Evolutionary conservation across 805 yeast species (phyloP).

Genomic region (Kluyveromyces nonfermentans): DNA sequence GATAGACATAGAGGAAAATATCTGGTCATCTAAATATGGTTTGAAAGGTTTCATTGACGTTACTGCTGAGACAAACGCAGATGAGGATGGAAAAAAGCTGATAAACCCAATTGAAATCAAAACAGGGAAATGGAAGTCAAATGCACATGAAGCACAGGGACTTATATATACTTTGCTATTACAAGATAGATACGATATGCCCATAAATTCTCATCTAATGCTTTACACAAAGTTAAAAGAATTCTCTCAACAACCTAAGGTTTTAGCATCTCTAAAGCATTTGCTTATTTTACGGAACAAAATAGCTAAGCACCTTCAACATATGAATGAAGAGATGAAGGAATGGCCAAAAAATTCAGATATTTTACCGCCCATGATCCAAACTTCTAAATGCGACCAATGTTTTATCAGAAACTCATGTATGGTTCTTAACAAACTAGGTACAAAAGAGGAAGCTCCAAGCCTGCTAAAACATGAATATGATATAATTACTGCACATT

Average conservation of each 20-base stretch:
- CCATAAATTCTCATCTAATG: conserved; percentile 53
- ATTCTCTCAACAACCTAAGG: conserved; percentile 45
- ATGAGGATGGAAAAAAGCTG: conserved; percentile 34
- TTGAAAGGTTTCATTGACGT: conserved; percentile 85
- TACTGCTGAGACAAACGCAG: conserved; percentile 54
- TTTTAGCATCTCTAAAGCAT: conserved; percentile 49
- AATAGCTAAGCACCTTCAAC: conserved; percentile 49
- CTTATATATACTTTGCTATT: conserved; percentile 70
- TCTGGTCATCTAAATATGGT: conserved; percentile 89
- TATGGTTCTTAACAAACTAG: conserved; percentile 52
- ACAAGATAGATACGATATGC: conserved; percentile 68
- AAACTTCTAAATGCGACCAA: conserved; percentile 47
- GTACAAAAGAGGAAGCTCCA: conserved; percentile 49
- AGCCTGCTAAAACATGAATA: conserved; percentile 44
- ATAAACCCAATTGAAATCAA: conserved; percentile 83
- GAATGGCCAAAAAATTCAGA: conserved; percentile 12
- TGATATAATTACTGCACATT: conserved; percentile 41
- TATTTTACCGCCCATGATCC: conserved; percentile 45
- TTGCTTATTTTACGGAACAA: conserved; percentile 65
- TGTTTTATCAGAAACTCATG: conserved; percentile 52
- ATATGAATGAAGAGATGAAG: conserved; percentile 24
- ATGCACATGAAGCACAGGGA: conserved; percentile 79
- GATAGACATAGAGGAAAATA: conserved; percentile 79
- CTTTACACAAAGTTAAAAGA: conserved; percentile 61
- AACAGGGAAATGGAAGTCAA: conserved; percentile 58